Percentiles rank a stretch among this genome's conserved stretches.
Conservation (phyloP, 148 eudicot genomes). For the Diospyros kaki region DNA sequence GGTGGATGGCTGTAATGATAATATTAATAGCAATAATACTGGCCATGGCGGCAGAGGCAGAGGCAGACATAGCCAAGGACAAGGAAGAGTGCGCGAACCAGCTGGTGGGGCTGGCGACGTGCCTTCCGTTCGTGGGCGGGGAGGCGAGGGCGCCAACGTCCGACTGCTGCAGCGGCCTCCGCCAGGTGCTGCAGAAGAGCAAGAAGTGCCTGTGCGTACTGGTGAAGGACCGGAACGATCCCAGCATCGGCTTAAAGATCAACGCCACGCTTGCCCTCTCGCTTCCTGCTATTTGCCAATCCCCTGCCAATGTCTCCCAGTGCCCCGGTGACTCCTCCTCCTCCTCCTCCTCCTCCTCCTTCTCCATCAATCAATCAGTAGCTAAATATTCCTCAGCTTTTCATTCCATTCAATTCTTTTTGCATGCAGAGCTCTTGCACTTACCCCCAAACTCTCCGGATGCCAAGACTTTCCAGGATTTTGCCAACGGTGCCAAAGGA, state of each 20-base stretch:
- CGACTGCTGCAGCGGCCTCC: constrained; percentile 60
- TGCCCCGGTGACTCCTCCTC: constrained; percentile 52
- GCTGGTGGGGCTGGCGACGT: constrained; percentile 46
- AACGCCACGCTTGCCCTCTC: constrained; percentile 79
- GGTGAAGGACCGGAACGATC: constrained; percentile 67
- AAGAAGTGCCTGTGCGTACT: constrained; percentile 67
- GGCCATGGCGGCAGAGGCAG: not conserved
- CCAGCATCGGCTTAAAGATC: constrained; percentile 67
- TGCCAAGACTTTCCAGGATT: no score
- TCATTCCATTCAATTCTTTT: no score
- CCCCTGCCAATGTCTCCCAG: constrained; percentile 31
- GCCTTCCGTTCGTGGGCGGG: constrained; percentile 58
- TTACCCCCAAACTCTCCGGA: no score
- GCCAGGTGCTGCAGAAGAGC: constrained; percentile 48
- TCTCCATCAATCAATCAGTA: no score
- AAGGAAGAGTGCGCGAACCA: constrained; percentile 49
- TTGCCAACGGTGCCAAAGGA: no score
- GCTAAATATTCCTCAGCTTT: no score
- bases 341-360: no score
- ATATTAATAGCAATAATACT: no score
- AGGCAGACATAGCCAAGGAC: constrained; percentile 42
- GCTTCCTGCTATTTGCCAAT: constrained; percentile 30
- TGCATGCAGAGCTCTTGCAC: no score
- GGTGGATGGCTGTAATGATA: no score
- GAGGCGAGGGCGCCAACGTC: constrained; percentile 43